phyloP scores from a whole-genome alignment of 768 basidiomycete species.

The Xanthoconium stramineum region DNA sequence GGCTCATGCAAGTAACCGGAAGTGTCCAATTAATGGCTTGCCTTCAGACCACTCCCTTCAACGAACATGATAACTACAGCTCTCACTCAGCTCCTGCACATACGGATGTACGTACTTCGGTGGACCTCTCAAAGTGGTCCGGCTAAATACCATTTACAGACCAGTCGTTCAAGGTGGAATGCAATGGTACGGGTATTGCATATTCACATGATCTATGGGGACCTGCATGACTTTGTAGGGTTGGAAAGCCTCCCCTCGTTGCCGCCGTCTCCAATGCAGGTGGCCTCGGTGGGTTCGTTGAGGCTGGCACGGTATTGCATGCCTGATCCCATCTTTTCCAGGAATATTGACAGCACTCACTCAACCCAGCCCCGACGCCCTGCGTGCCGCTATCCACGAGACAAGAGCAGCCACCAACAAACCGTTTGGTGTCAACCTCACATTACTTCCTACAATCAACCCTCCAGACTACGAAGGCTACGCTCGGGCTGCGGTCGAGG shows the following conservation, averaged over 20 bases:
- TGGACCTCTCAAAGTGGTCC: conserved; percentile 4
- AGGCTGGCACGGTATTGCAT: neutral
- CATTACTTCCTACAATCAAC: conserved; percentile 82
- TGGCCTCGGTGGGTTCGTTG: conserved; percentile 55
- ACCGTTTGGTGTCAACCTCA: conserved; percentile 84
- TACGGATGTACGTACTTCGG: conserved; percentile 55
- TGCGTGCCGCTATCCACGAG: conserved; percentile 77
- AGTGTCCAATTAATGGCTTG: neutral
- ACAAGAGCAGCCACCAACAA: conserved; percentile 66
- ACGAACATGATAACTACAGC: conserved; percentile 44
- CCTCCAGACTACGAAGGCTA: conserved; percentile 90
- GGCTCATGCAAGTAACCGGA: neutral
- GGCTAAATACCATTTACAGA: conserved; percentile 32
- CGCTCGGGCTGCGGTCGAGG: conserved; percentile 77
- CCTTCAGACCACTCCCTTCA: neutral
- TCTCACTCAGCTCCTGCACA: conserved; percentile 62
- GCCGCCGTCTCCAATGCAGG: conserved; percentile 83
- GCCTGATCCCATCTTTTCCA: conserved; percentile 16
- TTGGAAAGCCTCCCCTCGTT: conserved; percentile 70
- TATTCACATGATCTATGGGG: neutral
- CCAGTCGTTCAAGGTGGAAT: conserved; percentile 87
- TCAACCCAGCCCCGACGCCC: conserved; percentile 79
- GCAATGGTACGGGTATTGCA: conserved; percentile 62
- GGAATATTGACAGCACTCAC: conserved; percentile 87
- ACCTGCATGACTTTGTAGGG: conserved; percentile 44